Evolutionary conservation across 345 rosid genomes (phyloP), one percentile per base, ranked within the genome.

Genomic region (Tarenaya hassleriana): DNA sequence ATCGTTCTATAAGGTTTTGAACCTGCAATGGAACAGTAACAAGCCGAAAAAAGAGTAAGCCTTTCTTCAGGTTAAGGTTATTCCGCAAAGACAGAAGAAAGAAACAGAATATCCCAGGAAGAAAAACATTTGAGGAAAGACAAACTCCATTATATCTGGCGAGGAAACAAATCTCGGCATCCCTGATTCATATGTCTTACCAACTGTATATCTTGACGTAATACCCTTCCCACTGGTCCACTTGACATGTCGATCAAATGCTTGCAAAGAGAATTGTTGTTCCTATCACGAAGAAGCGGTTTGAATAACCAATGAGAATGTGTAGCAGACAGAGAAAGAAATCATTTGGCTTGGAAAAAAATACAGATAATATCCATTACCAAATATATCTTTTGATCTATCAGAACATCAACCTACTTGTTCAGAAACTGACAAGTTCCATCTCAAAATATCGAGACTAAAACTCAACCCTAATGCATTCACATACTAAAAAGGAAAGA

Each of bases 1-100:
- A 94, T 47, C 96, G 64, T 60, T 94, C 97, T 53, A 94, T 94
- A 17, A 94, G 82, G 74, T 86, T 88, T 61, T 88, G 95, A 60
- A 94, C 99, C 99, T 94, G 76, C 50, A 70, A 70, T 12, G 14
- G 12, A 7, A 69, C 19, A 5, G 5, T 2, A 24, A 24, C n/a
- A n/a, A n/a, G n/a, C 5, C 29, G n/a, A n/a, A n/a, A 24, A 24
- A 24, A 2, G 29, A 5, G 5, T 5, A 24, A 24, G 29, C 2
- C 29, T 24, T 24, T 24, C 29, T 24, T 24, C 29, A 24, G 29
- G 3, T 2, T 2, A 37, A 48, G 5, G 2, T 4, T 13, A 21
- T 7, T 7, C 6, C 12, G 8, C 3, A 10, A 3, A 18, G 19
- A 21, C 17, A 42, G 16, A 41, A n/a, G 15, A 41, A n/a, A 41